Evolutionary conservation across 768 basidiomycete genomes (phyloP).

Genomic region (Pleurotus sapidus): DNA sequence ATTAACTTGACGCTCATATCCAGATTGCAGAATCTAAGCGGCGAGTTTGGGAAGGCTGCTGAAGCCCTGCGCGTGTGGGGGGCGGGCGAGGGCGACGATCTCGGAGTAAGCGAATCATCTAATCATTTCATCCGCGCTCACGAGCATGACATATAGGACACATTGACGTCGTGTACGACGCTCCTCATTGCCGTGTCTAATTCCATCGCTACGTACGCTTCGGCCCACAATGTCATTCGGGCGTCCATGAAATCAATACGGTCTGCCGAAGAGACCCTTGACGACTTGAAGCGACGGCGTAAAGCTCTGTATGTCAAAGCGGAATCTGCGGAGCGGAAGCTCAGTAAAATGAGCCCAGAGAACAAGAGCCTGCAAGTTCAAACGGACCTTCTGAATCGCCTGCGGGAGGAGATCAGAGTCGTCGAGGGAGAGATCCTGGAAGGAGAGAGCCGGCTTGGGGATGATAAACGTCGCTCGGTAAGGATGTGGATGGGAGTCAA

Average conservation of each 20-base stretch:
- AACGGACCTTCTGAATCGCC: no score
- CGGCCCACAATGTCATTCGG: slow-evolving; percentile 67
- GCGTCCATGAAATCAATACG: slow-evolving; percentile 80
- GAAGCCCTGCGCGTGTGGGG: slow-evolving; percentile 77
- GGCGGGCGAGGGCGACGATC: slow-evolving; percentile 77
- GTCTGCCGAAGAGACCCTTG: slow-evolving; percentile 79
- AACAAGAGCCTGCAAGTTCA: no score
- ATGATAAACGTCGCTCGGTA: no score
- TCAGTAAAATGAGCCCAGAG: slow-evolving; percentile 85
- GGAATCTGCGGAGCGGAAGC: slow-evolving; percentile 83
- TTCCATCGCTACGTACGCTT: slow-evolving; percentile 67
- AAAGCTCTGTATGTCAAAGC: slow-evolving; percentile 66
- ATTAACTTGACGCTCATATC: no score
- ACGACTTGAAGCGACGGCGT: slow-evolving; percentile 70
- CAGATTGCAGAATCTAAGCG: no score
- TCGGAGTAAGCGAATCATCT: slow-evolving; percentile 50
- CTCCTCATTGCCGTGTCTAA: slow-evolving; percentile 66
- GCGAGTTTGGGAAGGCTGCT: no score
- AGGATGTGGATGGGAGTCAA: no score
- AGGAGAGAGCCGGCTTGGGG: no score
- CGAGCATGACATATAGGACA: slow-evolving; percentile 36
- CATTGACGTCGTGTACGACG: slow-evolving; percentile 64
- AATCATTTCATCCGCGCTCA: neutral
- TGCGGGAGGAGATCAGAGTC: no score
- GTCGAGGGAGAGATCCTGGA: no score